These are phyloP conservation scores for Fomitopsis betulina DNA, from an alignment of 1,284 basidiomycete genomes.

Conservation along the genomic window DNA sequence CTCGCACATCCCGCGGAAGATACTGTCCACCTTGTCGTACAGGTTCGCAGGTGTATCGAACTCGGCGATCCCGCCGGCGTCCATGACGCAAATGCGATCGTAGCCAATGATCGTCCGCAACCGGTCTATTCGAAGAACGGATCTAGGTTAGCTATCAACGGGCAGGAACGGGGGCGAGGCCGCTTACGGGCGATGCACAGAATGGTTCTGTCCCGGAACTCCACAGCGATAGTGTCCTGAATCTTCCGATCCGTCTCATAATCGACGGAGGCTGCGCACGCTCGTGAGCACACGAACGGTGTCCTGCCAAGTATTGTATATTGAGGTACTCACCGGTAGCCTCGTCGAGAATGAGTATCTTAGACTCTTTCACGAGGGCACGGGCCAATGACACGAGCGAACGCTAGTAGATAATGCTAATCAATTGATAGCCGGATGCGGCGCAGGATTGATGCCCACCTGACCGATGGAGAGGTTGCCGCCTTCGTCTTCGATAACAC, in stretches of 20 bases:
- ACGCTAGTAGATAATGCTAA: conserved; percentile 37
- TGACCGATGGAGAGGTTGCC: conserved; percentile 52
- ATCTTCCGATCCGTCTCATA: conserved; percentile 84
- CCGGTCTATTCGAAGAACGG: conserved; percentile 41
- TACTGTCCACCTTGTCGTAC: conserved; percentile 49
- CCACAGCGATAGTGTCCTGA: conserved; percentile 80
- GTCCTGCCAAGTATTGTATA: background rate
- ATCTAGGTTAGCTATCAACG: background rate
- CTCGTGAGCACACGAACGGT: conserved; percentile 6
- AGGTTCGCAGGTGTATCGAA: conserved; percentile 73
- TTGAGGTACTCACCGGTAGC: conserved; percentile 42
- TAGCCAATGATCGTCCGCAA: conserved; percentile 73
- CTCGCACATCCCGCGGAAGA: conserved; percentile 74
- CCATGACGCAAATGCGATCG: conserved; percentile 74
- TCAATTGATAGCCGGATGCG: background rate
- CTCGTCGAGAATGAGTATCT: conserved; percentile 77
- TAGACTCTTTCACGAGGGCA: conserved; percentile 75
- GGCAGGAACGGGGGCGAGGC: background rate
- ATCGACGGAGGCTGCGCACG: conserved; percentile 59
- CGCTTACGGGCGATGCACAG: conserved; percentile 71
- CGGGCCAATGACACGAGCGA: conserved; percentile 80
- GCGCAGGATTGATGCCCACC: conserved; percentile 7
- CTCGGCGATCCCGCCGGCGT: conserved; percentile 62
- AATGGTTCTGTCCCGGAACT: conserved; percentile 78
- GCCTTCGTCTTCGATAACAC: conserved; percentile 82